Conservation (phyloP, 2,329 filamentous ascomycete genomes). For the Cytospora piceae region DNA sequence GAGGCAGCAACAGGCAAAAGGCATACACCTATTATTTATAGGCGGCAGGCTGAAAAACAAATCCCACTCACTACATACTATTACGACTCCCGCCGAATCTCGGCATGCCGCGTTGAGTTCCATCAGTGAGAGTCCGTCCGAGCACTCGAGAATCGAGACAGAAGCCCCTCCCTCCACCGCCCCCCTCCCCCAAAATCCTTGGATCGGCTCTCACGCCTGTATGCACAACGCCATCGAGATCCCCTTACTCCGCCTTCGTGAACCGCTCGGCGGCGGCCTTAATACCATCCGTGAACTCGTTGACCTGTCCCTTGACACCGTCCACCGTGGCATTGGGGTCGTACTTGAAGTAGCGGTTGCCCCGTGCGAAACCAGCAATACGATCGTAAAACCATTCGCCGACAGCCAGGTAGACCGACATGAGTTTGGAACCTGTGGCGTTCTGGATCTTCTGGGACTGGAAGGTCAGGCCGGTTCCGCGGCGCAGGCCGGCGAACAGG, state of each 20-base stretch:
- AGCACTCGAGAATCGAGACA: too few relatives aligned
- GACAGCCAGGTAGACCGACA: conserved; percentile 24
- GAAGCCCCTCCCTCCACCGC: too few relatives aligned
- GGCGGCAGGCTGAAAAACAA: too few relatives aligned
- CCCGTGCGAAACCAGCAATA: conserved; percentile 24
- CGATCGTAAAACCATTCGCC: conserved; percentile 29
- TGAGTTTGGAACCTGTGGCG: conserved; percentile 14
- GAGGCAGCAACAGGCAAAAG: too few relatives aligned
- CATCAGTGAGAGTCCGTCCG: too few relatives aligned
- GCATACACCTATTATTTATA: too few relatives aligned
- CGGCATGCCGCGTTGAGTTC: too few relatives aligned
- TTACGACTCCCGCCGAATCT: too few relatives aligned
- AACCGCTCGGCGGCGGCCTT: conserved; percentile 25
- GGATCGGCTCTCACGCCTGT: neutral
- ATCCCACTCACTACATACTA: too few relatives aligned
- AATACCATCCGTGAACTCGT: conserved; percentile 28
- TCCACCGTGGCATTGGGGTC: conserved; percentile 29
- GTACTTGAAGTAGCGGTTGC: conserved; percentile 28
- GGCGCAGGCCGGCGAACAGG: conserved; percentile 29
- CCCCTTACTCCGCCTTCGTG: conserved; percentile 4
- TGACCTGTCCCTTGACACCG: conserved; percentile 29
- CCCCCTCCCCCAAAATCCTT: too few relatives aligned
- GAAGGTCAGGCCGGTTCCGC: conserved; percentile 29
- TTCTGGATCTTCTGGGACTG: conserved; percentile 27
- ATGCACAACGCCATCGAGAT: neutral